Evolutionary conservation across 2,329 filamentous ascomycete genomes (phyloP).

Genomic region (Botrytis squamosa): DNA sequence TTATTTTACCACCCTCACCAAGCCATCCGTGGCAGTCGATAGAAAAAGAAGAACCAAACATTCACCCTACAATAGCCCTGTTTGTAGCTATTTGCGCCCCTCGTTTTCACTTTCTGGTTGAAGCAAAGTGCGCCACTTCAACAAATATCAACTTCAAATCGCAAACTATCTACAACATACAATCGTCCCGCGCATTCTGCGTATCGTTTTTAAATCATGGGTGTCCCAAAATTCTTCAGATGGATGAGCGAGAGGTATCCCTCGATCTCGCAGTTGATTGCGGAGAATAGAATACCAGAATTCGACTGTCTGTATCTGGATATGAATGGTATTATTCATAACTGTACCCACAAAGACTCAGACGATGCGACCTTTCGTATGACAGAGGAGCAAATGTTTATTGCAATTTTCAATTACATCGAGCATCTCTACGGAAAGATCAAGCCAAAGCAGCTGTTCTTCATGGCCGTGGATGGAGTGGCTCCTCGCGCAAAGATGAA

Average conservation of each 20-base stretch:
- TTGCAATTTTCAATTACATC: slow-evolving; percentile 99
- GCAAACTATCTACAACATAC: slow-evolving; percentile 19
- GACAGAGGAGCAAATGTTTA: slow-evolving; percentile 99
- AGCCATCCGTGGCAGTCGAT: background rate
- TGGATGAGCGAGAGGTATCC: slow-evolving; percentile 99
- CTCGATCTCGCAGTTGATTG: slow-evolving; percentile 95
- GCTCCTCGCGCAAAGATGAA: slow-evolving; percentile 99
- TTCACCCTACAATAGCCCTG: background rate
- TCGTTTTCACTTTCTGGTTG: slow-evolving; percentile 33
- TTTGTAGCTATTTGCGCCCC: background rate
- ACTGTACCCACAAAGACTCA: slow-evolving; percentile 79
- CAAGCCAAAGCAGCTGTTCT: slow-evolving; percentile 96
- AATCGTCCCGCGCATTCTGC: background rate
- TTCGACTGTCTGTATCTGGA: slow-evolving; percentile 97
- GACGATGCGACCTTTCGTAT: slow-evolving; percentile 90
- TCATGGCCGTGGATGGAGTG: slow-evolving; percentile 99
- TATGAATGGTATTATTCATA: slow-evolving; percentile 99
- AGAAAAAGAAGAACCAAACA: background rate
- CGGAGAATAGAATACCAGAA: slow-evolving; percentile 97
- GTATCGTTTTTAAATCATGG: slow-evolving; percentile 33
- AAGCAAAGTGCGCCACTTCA: slow-evolving; percentile 30
- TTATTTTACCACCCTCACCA: slow-evolving; percentile 2
- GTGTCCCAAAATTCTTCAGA: slow-evolving; percentile 60
- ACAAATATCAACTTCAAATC: slow-evolving; percentile 22
- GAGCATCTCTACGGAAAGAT: slow-evolving; percentile 98